Base-by-base conservation (phyloP, 331 rosid species). In the Malus hybrid region DNA sequence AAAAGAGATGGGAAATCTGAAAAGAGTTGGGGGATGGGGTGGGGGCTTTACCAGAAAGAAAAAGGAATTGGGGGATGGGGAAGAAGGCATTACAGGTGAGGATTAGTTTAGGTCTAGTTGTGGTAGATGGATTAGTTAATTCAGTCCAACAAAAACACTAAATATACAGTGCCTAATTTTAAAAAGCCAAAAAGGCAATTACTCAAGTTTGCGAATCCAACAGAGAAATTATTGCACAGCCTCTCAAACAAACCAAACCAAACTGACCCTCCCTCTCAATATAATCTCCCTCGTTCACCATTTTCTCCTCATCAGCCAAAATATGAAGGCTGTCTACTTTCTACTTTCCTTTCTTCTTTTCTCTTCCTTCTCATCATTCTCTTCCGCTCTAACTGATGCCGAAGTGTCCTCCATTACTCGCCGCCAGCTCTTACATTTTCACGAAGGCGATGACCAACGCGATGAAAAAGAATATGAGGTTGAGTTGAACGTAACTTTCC, bases 311-410 rank as follows among this genome's bases (percentile, higher is more conserved):
- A n/a, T 29, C 75, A 79, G 75, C 83, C 50, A 36, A 63, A 79
- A 46, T 32, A 80, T 80, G 83, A 69, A 65, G 75, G 80, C 78
- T 34, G 77, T 68, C 71, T 80, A 57, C 76, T 69, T 63, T 53
- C 32, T 70, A 48, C 39, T 68, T 58, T 56, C 76, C 50, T 36
- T 18, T 22, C 15, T 53, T 26, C 19, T 50, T 42, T 28, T 62
- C 61, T 75, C 36, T 57, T 73, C 22, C 24, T 34, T 71, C 34
- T 66, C 13, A 34, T 81, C 69, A 3, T 18, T 34, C 32, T 75
- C 77, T 55, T 19, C 12, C 1, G 84, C 84, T 20, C 67, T 76
- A 5, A 71, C 74, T 6, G 81, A 81, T 32, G 81, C 64, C 3
- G 81, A 81, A 63, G 84, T 44, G 4, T 76, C 84, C 34, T 58